Conservation (phyloP, 495 filamentous ascomycete genomes). For the Melanomma pulvis-pyrius region DNA sequence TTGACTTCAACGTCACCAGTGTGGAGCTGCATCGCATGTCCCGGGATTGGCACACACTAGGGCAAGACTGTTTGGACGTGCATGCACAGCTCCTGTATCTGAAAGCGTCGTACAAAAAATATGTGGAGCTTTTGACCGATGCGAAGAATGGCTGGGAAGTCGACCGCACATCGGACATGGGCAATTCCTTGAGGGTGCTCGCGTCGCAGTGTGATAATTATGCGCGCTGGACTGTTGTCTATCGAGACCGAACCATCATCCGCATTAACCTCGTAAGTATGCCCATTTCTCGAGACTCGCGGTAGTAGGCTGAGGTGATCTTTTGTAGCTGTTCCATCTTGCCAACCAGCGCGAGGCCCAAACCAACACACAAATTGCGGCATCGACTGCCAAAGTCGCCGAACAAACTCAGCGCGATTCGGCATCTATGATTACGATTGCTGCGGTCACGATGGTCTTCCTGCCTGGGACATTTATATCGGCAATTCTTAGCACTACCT, state of each 20-base stretch:
- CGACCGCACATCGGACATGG: not conserved
- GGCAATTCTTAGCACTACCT: conserved; percentile 26
- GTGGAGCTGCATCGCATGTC: conserved; percentile 13
- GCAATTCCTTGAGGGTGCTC: conserved; percentile 14
- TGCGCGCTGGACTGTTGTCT: conserved; percentile 5
- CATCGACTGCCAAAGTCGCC: conserved; percentile 39
- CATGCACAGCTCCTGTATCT: conserved; percentile 15
- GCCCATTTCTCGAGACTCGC: not conserved
- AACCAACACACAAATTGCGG: conserved; percentile 33
- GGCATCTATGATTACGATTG: conserved; percentile 48
- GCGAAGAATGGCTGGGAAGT: not conserved
- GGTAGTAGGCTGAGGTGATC: not conserved
- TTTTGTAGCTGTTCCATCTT: conserved; percentile 27
- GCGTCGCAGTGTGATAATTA: conserved; percentile 11
- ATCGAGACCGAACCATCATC: conserved; percentile 28
- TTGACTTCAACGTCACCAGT: conserved; percentile 11
- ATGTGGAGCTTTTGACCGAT: not conserved
- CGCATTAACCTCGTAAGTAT: conserved; percentile 25
- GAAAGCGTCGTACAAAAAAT: not conserved
- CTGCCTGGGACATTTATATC: conserved; percentile 46
- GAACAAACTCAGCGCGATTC: conserved; percentile 46
- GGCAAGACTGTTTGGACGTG: conserved; percentile 9
- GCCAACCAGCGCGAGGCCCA: conserved; percentile 19
- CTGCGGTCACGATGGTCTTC: conserved; percentile 48
- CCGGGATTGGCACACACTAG: conserved; percentile 17